Evolutionary conservation across 225 moss, liverwort and hornwort genomes (phyloP), one percentile per base, ranked within the genome.

Genomic region (Bryum argenteum): DNA sequence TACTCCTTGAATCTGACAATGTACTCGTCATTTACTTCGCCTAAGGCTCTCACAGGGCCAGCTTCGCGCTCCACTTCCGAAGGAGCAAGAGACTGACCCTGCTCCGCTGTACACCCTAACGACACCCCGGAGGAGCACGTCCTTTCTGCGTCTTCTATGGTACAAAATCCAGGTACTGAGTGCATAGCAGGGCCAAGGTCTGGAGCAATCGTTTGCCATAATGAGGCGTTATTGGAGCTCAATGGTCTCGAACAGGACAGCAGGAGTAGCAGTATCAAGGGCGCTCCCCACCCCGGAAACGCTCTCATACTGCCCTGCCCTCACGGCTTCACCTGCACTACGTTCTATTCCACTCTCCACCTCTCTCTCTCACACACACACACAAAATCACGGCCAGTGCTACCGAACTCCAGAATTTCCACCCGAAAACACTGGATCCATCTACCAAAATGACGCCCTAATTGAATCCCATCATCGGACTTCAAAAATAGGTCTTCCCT

Each of bases 1-100:
- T 91, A 96, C 48, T 90, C 80, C 70, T 77, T 80, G 58, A 96
- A 96, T 45, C 93, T 89, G 73, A 96, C 90, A 66, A 96, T 93
- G 57, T 82, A 93, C 77, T 96, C 93, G 21, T 90, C 85, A 51
- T 74, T 80, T 17, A 89, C 93, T 77, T 87, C 91, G 47, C 88
- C 93, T 67, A 81, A 51, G 51, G 81, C 79, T 69, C 73, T 90
- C 70, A 83, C 58, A 39, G 70, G 71, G 20, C 79, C 84, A 76
- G 58, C 48, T 53, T 54, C 8, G 16, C 8, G 12, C 45, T 80
- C 74, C 57, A 69, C 75, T 50, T 72, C 75, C 57, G 51, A 24
- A 51, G 16, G 22, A n/a, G n/a, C n/a, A n/a, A n/a, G n/a, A 50
- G 56, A 44, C 61, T 56, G 57, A 56, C 66, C 6, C 57, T 67